A percentile compares a stretch with the other conserved stretches of the same genome.
Conservation (phyloP, 2,329 filamentous ascomycete species). For the Davidsoniella neocaledoniae region DNA sequence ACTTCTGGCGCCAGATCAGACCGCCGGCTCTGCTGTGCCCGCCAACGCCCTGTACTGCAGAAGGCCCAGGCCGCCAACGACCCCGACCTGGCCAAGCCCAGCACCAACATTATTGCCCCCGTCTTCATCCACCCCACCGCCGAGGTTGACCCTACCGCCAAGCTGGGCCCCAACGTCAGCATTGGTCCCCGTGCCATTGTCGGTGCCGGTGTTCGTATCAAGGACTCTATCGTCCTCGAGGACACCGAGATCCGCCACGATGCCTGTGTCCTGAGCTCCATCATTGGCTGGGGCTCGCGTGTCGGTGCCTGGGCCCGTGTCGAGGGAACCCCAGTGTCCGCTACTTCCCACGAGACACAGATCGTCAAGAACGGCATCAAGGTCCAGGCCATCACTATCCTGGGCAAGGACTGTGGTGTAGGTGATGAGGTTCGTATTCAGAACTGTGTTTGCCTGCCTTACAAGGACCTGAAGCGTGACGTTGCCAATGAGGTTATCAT, state of each 20-base stretch:
- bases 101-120: slow-evolving; percentile 73
- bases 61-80: slow-evolving; percentile 59
- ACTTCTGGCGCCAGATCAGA: slow-evolving; percentile 99
- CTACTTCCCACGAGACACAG: slow-evolving; percentile 77
- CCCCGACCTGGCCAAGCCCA: slow-evolving; percentile 61
- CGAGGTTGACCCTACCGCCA: slow-evolving; percentile 80
- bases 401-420: slow-evolving; percentile 90
- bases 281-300: slow-evolving; percentile 92
- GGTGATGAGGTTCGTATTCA: slow-evolving; percentile 90
- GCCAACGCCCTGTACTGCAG: slow-evolving; percentile 92
- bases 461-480: slow-evolving; percentile 96
- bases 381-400: slow-evolving; percentile 93
- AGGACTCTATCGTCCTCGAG: slow-evolving; percentile 91
- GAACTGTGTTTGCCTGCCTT: slow-evolving; percentile 94
- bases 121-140: slow-evolving; percentile 93
- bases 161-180: slow-evolving; percentile 91
- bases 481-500: slow-evolving; percentile 83
- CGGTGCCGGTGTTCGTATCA: slow-evolving; percentile 76
- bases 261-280: slow-evolving; percentile 85
- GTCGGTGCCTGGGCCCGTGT: slow-evolving; percentile 97
- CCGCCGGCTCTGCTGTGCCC: slow-evolving; percentile 87
- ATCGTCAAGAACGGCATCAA: slow-evolving; percentile 97
- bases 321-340: slow-evolving; percentile 80
- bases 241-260: slow-evolving; percentile 94
- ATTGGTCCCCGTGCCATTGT: slow-evolving; percentile 78